A percentile compares a stretch with the other conserved stretches of the same genome.
Conservation (phyloP, 225 moss, liverwort and hornwort species). For the Physcomitrium patens region DNA sequence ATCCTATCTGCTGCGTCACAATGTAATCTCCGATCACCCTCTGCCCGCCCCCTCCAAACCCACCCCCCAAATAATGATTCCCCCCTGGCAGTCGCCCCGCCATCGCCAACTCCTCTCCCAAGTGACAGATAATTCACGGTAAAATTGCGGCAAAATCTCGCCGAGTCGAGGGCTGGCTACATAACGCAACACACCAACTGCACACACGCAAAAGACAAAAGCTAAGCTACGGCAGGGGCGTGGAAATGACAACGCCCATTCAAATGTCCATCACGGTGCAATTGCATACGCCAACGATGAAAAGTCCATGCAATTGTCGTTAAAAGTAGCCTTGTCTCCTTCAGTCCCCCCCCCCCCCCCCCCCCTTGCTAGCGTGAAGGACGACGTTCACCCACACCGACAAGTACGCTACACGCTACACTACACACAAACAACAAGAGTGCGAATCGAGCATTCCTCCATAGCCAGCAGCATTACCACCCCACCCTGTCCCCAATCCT, state of each 20-base stretch:
- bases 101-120: slow-evolving; percentile 29
- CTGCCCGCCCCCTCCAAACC: slow-evolving; percentile 13
- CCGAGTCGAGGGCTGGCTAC: slow-evolving; percentile 15
- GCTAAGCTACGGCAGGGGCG: no score
- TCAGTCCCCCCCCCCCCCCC: background rate
- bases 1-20: slow-evolving; percentile 90
- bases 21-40: slow-evolving; percentile 90
- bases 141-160: background rate
- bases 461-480: no score
- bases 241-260: no score
- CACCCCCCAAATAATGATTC: slow-evolving; percentile 15
- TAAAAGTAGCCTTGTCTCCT: background rate
- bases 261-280: no score
- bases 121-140: no score
- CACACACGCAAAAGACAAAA: no score
- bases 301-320: background rate
- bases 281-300: no score
- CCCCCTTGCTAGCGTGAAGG: background rate
- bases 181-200: background rate
- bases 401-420: slow-evolving; percentile 25
- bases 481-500: no score
- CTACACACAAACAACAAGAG: background rate
- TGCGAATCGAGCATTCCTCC: no score
- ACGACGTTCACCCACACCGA: slow-evolving; percentile 33
- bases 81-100: slow-evolving; percentile 43